Conservation (phyloP, 192 early-diverging fungal genomes). For the Thoreauomyces humboldtii region DNA sequence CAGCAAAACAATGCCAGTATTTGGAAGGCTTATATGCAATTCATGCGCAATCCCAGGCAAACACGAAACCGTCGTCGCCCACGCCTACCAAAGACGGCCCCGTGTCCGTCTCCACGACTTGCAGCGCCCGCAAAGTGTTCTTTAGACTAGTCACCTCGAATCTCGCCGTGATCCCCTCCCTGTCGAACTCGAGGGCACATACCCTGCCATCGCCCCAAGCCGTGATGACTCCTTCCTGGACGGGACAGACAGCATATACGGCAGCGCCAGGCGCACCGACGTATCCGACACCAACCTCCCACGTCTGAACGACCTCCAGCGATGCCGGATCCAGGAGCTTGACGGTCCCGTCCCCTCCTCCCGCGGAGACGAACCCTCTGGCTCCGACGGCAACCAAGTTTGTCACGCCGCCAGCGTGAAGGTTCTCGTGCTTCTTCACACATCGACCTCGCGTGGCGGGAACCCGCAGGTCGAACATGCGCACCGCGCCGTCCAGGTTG, state of each 20-base stretch:
- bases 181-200: background rate
- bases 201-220: constrained; percentile 22
- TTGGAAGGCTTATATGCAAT: too few species aligned
- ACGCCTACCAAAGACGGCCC: constrained; percentile 2
- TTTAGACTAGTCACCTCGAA: background rate
- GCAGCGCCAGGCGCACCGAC: background rate
- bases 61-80: constrained; percentile 24
- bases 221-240: constrained; percentile 1
- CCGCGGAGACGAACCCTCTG: background rate
- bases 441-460: constrained; percentile 15
- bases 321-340: constrained; percentile 17
- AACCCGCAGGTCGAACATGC: constrained; percentile 27
- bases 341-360: constrained; percentile 21
- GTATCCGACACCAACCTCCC: background rate
- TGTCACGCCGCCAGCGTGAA: constrained; percentile 28
- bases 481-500: constrained; percentile 23
- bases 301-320: background rate
- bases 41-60: constrained; percentile 8
- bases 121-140: constrained; percentile 14
- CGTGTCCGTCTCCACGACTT: background rate
- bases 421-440: constrained; percentile 14
- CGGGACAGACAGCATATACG: constrained; percentile 4
- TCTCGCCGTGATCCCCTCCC: background rate
- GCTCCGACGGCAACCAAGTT: constrained; percentile 5
- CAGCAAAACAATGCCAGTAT: too few species aligned